Evolutionary conservation across 2,329 filamentous ascomycete species (phyloP).

Genomic region (Sporothrix schenckii): DNA sequence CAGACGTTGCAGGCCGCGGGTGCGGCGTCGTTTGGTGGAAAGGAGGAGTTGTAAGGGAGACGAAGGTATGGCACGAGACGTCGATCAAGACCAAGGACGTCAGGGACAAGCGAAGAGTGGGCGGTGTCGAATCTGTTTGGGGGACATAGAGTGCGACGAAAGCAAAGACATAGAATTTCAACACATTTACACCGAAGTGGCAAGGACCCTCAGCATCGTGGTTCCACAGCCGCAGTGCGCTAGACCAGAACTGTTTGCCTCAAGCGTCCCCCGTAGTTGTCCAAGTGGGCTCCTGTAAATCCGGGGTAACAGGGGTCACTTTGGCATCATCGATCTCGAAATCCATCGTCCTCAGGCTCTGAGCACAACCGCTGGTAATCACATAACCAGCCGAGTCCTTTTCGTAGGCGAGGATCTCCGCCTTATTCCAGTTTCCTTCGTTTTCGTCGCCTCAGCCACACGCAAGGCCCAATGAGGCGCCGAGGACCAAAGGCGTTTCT

Average conservation of each 20-base stretch:
- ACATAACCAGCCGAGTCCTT: background rate
- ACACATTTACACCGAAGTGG: background rate
- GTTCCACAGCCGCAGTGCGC: background rate
- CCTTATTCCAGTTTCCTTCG: background rate
- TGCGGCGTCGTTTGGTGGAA: background rate
- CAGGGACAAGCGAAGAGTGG: background rate
- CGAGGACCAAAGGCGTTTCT: background rate
- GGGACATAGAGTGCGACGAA: background rate
- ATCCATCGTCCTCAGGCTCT: background rate
- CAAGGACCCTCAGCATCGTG: slow-evolving; percentile 2
- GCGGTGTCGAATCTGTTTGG: background rate
- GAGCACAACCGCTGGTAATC: background rate
- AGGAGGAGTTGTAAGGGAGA: slow-evolving; percentile 26
- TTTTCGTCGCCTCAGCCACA: slow-evolving; percentile 11
- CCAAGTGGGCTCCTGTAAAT: slow-evolving; percentile 19
- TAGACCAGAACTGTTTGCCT: background rate
- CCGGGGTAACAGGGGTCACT: slow-evolving; percentile 23
- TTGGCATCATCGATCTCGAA: background rate
- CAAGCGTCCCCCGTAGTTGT: background rate
- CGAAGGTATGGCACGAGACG: no score
- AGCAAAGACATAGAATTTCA: background rate
- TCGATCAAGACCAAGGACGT: background rate
- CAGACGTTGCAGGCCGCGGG: slow-evolving; percentile 31
- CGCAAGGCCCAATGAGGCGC: background rate
- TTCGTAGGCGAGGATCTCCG: background rate